phyloP scores from a whole-genome alignment of 306 rosid species.

The Vicia villosa region DNA sequence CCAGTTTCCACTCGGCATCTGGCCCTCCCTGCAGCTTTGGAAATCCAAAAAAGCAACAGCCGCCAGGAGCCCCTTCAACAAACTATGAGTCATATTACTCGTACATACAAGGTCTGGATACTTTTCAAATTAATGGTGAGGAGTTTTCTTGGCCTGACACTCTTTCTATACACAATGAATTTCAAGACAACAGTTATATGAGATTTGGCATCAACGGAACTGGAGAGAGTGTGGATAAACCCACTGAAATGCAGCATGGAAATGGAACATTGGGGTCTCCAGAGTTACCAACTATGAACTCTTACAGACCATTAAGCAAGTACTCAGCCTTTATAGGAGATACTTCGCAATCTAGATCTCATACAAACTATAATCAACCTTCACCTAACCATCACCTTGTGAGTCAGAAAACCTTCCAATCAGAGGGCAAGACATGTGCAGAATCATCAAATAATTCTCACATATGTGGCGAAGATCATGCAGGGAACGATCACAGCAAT shows the following conservation, averaged over 20 bases:
- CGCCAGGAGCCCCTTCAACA: slow-evolving; percentile 45
- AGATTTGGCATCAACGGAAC: slow-evolving; percentile 44
- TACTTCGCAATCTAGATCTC: slow-evolving; percentile 38
- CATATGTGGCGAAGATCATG: slow-evolving; percentile 37
- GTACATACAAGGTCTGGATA: slow-evolving; percentile 40
- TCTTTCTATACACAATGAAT: slow-evolving; percentile 38
- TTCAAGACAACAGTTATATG: slow-evolving; percentile 37
- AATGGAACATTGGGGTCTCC: slow-evolving; percentile 40
- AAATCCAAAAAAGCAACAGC: slow-evolving; percentile 45
- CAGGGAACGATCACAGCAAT: slow-evolving; percentile 36
- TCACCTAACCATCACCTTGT: slow-evolving; percentile 40
- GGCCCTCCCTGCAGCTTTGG: slow-evolving; percentile 47
- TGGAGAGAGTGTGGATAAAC: slow-evolving; percentile 38
- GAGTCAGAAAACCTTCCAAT: slow-evolving; percentile 40
- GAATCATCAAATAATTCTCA: slow-evolving; percentile 42
- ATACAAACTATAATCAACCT: slow-evolving; percentile 34
- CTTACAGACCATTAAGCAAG: slow-evolving; percentile 39
- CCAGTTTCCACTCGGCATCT: slow-evolving; percentile 43
- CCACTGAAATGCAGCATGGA: slow-evolving; percentile 39
- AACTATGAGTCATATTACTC: slow-evolving; percentile 41
- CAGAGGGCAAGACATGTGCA: slow-evolving; percentile 37
- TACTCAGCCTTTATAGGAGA: slow-evolving; percentile 43
- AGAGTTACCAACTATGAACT: slow-evolving; percentile 45
- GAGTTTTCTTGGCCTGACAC: slow-evolving; percentile 57
- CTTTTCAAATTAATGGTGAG: slow-evolving; percentile 54